A percentile compares a stretch with the other conserved stretches of the same genome.
These are phyloP conservation scores for Pseudozyma thailandica DNA, from an alignment of 1,284 basidiomycete species.

Conservation along the genomic window DNA sequence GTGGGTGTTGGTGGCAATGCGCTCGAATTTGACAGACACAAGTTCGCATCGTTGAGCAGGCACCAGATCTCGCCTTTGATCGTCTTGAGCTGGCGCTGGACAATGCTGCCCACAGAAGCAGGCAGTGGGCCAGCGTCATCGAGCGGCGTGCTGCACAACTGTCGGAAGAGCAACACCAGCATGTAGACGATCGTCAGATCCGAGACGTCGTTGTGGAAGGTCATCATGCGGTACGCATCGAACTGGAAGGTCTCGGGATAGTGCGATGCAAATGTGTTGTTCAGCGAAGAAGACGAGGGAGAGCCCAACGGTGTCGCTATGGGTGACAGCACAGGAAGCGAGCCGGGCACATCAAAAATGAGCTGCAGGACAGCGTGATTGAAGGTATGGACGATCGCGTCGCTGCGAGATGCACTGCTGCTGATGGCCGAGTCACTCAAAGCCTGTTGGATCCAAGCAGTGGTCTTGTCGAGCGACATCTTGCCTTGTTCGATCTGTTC, in stretches of 20 bases:
- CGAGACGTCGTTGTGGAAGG: slow-evolving; percentile 78
- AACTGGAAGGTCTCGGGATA: slow-evolving; percentile 80
- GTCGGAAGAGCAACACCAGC: slow-evolving; percentile 82
- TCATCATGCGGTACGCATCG: slow-evolving; percentile 79
- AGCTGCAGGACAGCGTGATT: slow-evolving; percentile 78
- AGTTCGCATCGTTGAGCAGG: slow-evolving; percentile 74
- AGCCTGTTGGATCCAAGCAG: slow-evolving; percentile 74
- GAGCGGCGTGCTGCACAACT: slow-evolving; percentile 72
- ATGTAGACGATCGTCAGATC: slow-evolving; percentile 82
- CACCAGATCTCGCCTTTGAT: slow-evolving; percentile 80
- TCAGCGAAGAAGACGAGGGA: slow-evolving; percentile 49
- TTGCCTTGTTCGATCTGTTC: slow-evolving; percentile 72
- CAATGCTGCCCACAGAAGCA: slow-evolving; percentile 28
- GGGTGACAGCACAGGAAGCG: slow-evolving; percentile 63
- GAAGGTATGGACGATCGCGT: slow-evolving; percentile 71
- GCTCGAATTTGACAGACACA: slow-evolving; percentile 34
- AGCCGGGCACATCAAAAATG: slow-evolving; percentile 74
- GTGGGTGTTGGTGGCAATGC: slow-evolving; percentile 8
- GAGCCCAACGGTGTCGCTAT: slow-evolving; percentile 67
- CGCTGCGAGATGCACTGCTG: slow-evolving; percentile 46
- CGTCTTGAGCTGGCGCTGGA: slow-evolving; percentile 41
- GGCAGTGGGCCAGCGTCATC: slow-evolving; percentile 69
- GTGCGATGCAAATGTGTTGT: slow-evolving; percentile 48
- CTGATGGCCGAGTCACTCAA: slow-evolving; percentile 2
- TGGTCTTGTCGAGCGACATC: slow-evolving; percentile 73